Conservation (phyloP, 805 yeast species). For the Teunomyces kruisii region DNA sequence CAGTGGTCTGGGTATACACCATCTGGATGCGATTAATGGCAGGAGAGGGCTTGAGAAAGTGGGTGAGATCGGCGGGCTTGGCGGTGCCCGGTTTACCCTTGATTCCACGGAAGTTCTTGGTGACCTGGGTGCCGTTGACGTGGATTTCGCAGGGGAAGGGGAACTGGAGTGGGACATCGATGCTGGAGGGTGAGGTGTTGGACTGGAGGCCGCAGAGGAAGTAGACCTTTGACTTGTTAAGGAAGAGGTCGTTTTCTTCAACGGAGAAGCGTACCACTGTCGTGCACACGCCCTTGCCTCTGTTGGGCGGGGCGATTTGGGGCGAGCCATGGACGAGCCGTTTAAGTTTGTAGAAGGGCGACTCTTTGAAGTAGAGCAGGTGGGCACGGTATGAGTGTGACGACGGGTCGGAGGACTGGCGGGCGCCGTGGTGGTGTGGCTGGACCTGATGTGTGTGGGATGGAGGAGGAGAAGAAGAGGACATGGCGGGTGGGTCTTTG, state of each 20-base stretch:
- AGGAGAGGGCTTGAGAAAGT: slow-evolving; percentile 29
- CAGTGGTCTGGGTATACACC: slow-evolving; percentile 57
- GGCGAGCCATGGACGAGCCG: slow-evolving; percentile 50
- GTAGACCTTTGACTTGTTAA: slow-evolving; percentile 35
- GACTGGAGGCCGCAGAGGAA: slow-evolving; percentile 53
- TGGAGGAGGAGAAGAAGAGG: not conserved
- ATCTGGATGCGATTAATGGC: slow-evolving; percentile 48
- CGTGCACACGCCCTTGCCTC: slow-evolving; percentile 43
- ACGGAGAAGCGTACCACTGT: slow-evolving; percentile 42
- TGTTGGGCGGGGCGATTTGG: slow-evolving; percentile 42
- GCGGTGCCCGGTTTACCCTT: slow-evolving; percentile 78
- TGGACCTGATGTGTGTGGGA: not conserved
- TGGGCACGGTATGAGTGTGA: slow-evolving; percentile 28
- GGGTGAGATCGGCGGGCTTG: slow-evolving; percentile 77
- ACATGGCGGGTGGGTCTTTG: too few relatives aligned
- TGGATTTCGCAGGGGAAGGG: slow-evolving; percentile 72
- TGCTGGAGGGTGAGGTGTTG: slow-evolving; percentile 17
- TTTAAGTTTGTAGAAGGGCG: slow-evolving; percentile 56
- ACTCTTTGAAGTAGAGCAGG: slow-evolving; percentile 49
- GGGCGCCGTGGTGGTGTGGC: not conserved
- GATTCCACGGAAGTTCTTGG: slow-evolving; percentile 54
- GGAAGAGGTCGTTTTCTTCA: slow-evolving; percentile 41
- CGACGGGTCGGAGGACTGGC: slow-evolving; percentile 3
- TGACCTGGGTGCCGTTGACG: slow-evolving; percentile 55
- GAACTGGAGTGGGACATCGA: slow-evolving; percentile 50